Percentiles rank a stretch among this genome's conserved stretches.
These are phyloP conservation scores for Luvunga scandens DNA, from an alignment of 345 rosid species.

Conservation along the genomic window DNA sequence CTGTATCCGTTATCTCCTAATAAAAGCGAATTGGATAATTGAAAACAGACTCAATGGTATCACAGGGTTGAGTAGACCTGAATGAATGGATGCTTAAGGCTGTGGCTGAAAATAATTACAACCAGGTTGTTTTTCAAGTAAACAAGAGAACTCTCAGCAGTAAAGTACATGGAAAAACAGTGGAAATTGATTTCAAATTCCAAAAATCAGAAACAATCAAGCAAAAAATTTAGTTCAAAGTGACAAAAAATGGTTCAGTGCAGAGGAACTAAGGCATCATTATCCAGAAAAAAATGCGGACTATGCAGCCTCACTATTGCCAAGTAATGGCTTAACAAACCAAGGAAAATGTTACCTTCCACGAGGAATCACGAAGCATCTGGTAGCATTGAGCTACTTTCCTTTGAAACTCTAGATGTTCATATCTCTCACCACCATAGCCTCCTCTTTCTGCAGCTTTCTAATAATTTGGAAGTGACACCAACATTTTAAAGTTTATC, in stretches of 20 bases:
- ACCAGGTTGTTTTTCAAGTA: background rate
- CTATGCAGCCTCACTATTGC: background rate
- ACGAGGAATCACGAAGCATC: constrained; percentile 65
- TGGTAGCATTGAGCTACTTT: constrained; percentile 62
- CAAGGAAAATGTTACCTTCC: constrained; percentile 56
- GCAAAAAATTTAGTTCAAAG: too few relatives aligned
- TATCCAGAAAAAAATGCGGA: too few relatives aligned
- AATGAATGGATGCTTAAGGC: background rate
- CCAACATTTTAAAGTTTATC: background rate
- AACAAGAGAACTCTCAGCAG: background rate
- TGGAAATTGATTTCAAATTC: background rate
- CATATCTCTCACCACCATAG: constrained; percentile 91
- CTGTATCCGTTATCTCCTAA: background rate
- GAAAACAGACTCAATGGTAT: background rate
- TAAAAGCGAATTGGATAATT: background rate
- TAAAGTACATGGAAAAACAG: too few relatives aligned
- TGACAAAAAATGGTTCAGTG: background rate
- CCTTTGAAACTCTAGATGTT: constrained; percentile 74
- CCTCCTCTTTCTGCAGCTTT: constrained; percentile 98
- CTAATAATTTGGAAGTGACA: constrained; percentile 25
- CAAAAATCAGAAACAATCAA: background rate
- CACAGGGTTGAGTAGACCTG: background rate
- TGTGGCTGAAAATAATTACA: background rate
- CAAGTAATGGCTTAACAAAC: background rate
- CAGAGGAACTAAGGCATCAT: too few relatives aligned